These are phyloP conservation scores for Thinopyrum elongatum DNA, from an alignment of 176 grass and related monocot genomes.

Conservation along the genomic window DNA sequence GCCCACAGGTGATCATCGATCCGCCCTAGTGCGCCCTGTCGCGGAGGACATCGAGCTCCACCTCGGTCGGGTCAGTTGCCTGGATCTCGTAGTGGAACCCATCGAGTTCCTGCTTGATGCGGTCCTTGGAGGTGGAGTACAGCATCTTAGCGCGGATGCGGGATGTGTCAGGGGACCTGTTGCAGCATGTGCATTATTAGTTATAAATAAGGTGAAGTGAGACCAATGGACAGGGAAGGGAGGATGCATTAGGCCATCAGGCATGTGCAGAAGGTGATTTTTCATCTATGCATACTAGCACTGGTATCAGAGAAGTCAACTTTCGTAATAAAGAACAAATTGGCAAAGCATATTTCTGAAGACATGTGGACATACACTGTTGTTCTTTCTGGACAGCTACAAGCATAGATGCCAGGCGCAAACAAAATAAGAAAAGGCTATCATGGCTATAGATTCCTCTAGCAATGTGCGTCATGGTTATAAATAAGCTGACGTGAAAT, in stretches of 20 bases:
- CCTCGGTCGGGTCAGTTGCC: conserved; percentile 82
- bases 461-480: conserved; percentile 2
- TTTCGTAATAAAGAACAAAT: neutral
- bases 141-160: conserved; percentile 97
- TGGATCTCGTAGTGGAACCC: conserved; percentile 99
- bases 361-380: neutral
- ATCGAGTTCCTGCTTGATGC: conserved; percentile 89
- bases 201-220: neutral
- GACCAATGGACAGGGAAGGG: neutral
- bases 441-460: conserved; percentile 6
- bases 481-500: no score
- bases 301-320: neutral
- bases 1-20: neutral
- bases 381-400: conserved; percentile 3
- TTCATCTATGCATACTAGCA: neutral
- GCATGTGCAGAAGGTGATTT: neutral
- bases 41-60: conserved; percentile 74
- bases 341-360: conserved; percentile 16
- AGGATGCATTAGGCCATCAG: neutral
- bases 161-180: conserved; percentile 78
- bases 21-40: conserved; percentile 69
- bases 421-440: neutral
- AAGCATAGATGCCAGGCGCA: neutral
- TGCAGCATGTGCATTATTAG: neutral
- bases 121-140: conserved; percentile 91